Base-by-base conservation (phyloP, 805 yeast genomes). In the Candida ulmi region DNA sequence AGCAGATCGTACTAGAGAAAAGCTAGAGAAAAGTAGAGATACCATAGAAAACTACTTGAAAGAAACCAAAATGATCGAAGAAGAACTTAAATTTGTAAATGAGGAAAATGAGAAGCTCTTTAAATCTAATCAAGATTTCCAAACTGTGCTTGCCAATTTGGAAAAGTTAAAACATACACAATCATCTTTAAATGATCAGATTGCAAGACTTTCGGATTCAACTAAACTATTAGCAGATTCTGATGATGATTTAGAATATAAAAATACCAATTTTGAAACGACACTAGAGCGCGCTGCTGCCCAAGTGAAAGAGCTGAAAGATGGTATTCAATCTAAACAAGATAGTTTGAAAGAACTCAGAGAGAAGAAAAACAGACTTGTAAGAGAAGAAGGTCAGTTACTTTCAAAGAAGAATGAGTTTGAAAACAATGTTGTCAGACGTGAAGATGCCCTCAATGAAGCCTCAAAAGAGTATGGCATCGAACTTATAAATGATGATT, bases 81-180 rank as follows among this genome's bases (percentile, higher is more conserved):
- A 47, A 7, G 63, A 78, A 42, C 70, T 90, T 37, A 69, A 70
- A 15, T 56, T 56, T 3, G 66, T 79, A 2, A 80, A 81, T n/a
- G 58, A 60, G 29, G 75, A 81, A 48, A 71, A 87, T 3, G 81
- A 83, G 35, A 55, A 55, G 12, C 63, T 90, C 12, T 88, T 88
- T 60, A 75, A 77, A 36, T 70, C 86, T 1, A 86, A 87, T 53
- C 96, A 87, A 55, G 83, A 83, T 42, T 90, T 82, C 55, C 95
- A 88, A 55, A 70, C 78, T 43, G 76, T 79, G 1, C 55, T 90
- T 17, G 78, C 83, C 23, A 75, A 75, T 45, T 60, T 80, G 17
- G 86, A 83, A 30, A 76, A 74, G 37, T 55, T 83, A 33, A 63
- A 66, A 27, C 75, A 74, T 36, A 71, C 72, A 35, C 65, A 67